A percentile compares a stretch with the other conserved stretches of the same genome.
Conservation (phyloP, 805 yeast genomes). For the Candida odintsovae region DNA sequence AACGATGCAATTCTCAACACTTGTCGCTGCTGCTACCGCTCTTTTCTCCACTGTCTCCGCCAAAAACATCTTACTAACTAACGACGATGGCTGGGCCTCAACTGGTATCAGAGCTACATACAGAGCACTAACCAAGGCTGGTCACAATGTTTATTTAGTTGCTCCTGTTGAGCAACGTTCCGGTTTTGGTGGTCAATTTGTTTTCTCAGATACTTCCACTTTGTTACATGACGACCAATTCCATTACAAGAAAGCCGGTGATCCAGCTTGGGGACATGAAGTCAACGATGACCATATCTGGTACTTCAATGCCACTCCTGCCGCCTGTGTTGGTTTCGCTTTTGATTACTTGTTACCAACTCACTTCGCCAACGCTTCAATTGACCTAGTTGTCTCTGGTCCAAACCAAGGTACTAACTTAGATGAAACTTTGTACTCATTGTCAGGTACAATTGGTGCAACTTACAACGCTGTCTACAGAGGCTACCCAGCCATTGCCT, state of each 20-base stretch:
- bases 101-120: slow-evolving; percentile 53
- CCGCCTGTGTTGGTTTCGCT: slow-evolving; percentile 44
- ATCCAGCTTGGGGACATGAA: slow-evolving; percentile 53
- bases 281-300: slow-evolving; percentile 35
- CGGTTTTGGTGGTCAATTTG: slow-evolving; percentile 52
- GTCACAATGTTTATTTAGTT: slow-evolving; percentile 42
- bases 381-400: slow-evolving; percentile 46
- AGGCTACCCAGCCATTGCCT: slow-evolving; percentile 44
- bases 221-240: slow-evolving; percentile 43
- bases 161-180: slow-evolving; percentile 49
- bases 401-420: slow-evolving; percentile 48
- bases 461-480: slow-evolving; percentile 41
- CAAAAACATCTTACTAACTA: slow-evolving; percentile 42
- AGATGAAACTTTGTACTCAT: slow-evolving; percentile 33
- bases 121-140: slow-evolving; percentile 40
- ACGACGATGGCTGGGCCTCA: slow-evolving; percentile 54
- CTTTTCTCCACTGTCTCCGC: slow-evolving; percentile 17
- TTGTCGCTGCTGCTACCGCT: slow-evolving; percentile 6
- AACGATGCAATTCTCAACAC: slow-evolving; percentile 10
- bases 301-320: slow-evolving; percentile 55
- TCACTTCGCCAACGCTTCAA: slow-evolving; percentile 35
- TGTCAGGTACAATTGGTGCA: slow-evolving; percentile 50
- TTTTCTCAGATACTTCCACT: slow-evolving; percentile 33
- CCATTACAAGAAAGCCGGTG: slow-evolving; percentile 39
- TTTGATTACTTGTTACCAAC: slow-evolving; percentile 42